Evolutionary conservation across 352 stramenopile genomes (phyloP).

Genomic region (Globisporangium carolinianum): DNA sequence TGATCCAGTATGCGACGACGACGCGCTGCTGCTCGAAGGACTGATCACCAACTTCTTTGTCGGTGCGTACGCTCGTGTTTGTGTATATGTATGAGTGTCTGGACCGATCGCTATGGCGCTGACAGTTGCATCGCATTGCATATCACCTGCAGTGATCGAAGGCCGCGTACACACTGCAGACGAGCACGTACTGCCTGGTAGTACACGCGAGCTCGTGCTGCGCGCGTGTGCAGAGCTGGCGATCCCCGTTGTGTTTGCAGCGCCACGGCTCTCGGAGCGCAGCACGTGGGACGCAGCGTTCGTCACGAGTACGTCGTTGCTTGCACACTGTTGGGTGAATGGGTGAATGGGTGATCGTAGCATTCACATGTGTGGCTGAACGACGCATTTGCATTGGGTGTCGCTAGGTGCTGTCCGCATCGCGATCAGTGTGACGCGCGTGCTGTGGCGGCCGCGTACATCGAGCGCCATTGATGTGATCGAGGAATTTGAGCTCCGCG

Average conservation of each 20-base stretch:
- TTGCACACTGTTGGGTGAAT: not conserved
- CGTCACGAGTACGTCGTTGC: conserved; percentile 47
- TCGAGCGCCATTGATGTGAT: not conserved
- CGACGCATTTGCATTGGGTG: not conserved
- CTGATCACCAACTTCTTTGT: conserved; percentile 80
- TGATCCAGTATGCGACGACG: conserved; percentile 6
- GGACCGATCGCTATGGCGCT: too few relatives aligned
- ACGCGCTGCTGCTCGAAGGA: conserved; percentile 55
- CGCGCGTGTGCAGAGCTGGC: conserved; percentile 41
- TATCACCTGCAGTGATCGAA: conserved; percentile 24
- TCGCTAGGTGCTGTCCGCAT: conserved; percentile 13
- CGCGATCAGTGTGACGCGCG: conserved; percentile 7
- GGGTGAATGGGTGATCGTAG: too few relatives aligned
- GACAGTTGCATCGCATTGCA: too few relatives aligned
- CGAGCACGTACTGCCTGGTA: conserved; percentile 42
- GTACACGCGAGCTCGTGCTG: conserved; percentile 56
- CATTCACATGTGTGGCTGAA: not conserved
- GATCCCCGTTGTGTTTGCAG: conserved; percentile 49
- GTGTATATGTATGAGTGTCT: conserved; percentile 1
- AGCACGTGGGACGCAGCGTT: conserved; percentile 57
- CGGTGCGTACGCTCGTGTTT: conserved; percentile 20
- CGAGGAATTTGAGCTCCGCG: conserved; percentile 3
- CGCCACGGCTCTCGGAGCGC: conserved; percentile 47
- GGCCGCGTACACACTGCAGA: conserved; percentile 40
- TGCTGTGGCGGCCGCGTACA: conserved; percentile 4